Evolutionary conservation across 768 basidiomycete species (phyloP), one percentile per base, ranked within the genome.

Genomic region (Chalciporus piperatus): DNA sequence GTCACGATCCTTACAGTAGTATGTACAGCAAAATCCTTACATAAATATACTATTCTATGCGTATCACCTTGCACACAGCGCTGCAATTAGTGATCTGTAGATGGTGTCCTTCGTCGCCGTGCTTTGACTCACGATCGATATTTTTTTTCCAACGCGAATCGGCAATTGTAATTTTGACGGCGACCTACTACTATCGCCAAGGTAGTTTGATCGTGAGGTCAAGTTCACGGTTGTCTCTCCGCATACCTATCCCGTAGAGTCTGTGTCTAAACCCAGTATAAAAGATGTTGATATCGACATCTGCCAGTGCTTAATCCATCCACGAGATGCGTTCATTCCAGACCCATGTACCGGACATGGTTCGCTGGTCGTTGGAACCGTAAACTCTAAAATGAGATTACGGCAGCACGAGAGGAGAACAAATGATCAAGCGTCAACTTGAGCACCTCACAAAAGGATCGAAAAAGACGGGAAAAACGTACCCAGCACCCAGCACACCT

Each of bases 401-500:
- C 6, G 6, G 28, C 41, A 22, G 11, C 3, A 25, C 25, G 22
- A 22, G 10, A 33, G 33, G 33, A 33, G 17, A n/a, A 65, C 59
- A 48, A n/a, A 41, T 45, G 23, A 56, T 41, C 45, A 22, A 30
- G 28, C 28, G 8, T 30, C 28, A 11, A 30, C 3, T 12, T 16
- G 17, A 41, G 6, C 20, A 32, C 33, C 17, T 13, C 19, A 10
- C 6, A 4, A 22, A 22, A 2, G 4, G 22, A 22, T 22, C 6
- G 22, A 12, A n/a, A 14, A 3, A 14, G 27, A 8, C 6, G 22
- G 1, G 6, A 16, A 4, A n/a, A 28, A 66, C 83, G 64, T 68
- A 90, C 89, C 92, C 92, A 52, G 90, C 85, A 14, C 81, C 91
- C 12, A 78, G 66, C 17, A 92, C 70, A 1, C 87, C 92, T n/a